Base-by-base conservation (phyloP, 305 asterid species). In the Caryopteris hybrid region DNA sequence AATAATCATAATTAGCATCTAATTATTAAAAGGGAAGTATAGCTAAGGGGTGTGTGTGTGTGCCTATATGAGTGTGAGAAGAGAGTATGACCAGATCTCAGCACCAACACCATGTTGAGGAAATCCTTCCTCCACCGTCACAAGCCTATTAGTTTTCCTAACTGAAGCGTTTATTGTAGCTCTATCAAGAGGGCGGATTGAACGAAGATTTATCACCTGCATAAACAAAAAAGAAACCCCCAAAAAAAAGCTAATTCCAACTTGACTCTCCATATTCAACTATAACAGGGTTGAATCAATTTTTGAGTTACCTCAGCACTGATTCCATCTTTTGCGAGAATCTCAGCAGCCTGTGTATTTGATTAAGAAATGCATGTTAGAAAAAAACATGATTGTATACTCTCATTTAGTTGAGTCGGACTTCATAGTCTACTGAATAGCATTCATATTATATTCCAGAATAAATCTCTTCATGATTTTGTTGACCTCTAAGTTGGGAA, bases 71-170 rank as follows among this genome's bases (percentile, higher is more conserved):
- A 38, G 45, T 46, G 22, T 12, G 52, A 48, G 34, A 10, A 66
- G 29, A 78, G 68, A 73, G 61, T 50, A 64, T 66, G 53, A 87
- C 95, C 95, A 86, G 74, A 90, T 88, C 80, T 88, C 96, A 64
- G 97, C 94, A 20, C 96, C 96, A 65, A 88, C 86, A 23, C 97
- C 97, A 54, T 88, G 94, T 75, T 90, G 97, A 39, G 94, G 92
- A 74, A 85, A 86, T 51, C 94, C 96, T 83, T 91, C 97, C 79
- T 91, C 97, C 34, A 91, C 84, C 18, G 96, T 87, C 43, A 88
- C 87, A 54, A 89, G 91, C 73, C 97, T 79, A 78, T 81, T 89
- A 14, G 97, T 91, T 80, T 91, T 91, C 83, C 88, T 84, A 21
- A 91, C 93, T 10, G 97, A 91, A 74, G 88, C 84, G 71, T 88